Conservation (phyloP, 208 protist species). For the Leishmania arabica region DNA sequence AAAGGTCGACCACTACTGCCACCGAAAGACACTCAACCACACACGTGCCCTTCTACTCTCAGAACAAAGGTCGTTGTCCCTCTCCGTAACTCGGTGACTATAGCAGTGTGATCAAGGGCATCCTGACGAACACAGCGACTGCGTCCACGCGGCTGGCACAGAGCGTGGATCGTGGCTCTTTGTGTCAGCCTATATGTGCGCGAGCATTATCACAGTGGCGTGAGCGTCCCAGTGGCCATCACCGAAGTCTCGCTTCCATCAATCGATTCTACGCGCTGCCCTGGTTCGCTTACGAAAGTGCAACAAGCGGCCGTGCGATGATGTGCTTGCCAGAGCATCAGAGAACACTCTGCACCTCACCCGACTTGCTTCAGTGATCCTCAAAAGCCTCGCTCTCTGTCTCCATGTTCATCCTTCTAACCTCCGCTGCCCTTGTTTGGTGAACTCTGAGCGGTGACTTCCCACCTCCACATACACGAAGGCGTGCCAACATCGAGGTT, state of each 20-base stretch:
- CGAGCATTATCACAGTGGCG: background rate
- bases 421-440: background rate
- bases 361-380: background rate
- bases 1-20: background rate
- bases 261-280: background rate
- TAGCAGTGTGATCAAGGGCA: background rate
- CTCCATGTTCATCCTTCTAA: background rate
- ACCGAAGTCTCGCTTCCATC: background rate
- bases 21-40: background rate
- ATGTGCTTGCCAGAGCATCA: background rate
- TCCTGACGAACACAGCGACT: background rate
- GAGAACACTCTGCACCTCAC: background rate
- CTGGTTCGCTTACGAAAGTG: background rate
- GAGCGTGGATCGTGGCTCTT: background rate
- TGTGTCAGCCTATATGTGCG: background rate
- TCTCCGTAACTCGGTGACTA: background rate
- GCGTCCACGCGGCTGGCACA: background rate
- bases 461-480: background rate
- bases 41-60: background rate
- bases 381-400: background rate
- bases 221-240: background rate
- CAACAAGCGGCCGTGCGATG: background rate
- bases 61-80: background rate
- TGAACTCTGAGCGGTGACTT: background rate
- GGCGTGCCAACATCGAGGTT: background rate